Conservation (phyloP, 495 filamentous ascomycete genomes). For the Penicillium argentinense region DNA sequence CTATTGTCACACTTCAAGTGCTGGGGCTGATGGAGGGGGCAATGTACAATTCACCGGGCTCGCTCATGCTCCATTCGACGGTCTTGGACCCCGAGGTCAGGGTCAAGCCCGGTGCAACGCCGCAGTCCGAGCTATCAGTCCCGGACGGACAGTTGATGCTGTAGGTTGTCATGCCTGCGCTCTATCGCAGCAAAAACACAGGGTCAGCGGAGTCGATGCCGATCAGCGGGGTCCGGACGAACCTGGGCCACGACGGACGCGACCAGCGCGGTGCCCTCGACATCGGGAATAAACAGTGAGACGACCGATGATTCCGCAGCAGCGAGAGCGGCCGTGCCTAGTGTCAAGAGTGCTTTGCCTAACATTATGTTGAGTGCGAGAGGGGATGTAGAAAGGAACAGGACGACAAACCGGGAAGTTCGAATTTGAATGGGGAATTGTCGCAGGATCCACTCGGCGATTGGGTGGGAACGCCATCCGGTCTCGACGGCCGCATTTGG, state of each 20-base stretch:
- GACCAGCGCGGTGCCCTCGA: slow-evolving; percentile 34
- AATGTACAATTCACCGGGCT: slow-evolving; percentile 2
- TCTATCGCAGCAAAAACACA: slow-evolving; percentile 5
- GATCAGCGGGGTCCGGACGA: neutral
- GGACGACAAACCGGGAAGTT: neutral
- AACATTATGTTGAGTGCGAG: slow-evolving; percentile 1
- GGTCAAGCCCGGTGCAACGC: slow-evolving; percentile 31
- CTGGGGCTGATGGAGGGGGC: neutral
- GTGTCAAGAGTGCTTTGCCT: neutral
- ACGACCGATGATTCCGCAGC: slow-evolving; percentile 31
- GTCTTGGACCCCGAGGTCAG: slow-evolving; percentile 31
- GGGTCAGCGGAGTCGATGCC: slow-evolving; percentile 1
- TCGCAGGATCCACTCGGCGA: too few species aligned
- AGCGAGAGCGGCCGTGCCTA: slow-evolving; percentile 21
- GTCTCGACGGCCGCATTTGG: too few species aligned
- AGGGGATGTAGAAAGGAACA: neutral
- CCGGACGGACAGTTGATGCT: slow-evolving; percentile 39
- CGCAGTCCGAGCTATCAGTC: slow-evolving; percentile 31
- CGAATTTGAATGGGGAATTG: too few species aligned
- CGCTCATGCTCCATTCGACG: slow-evolving; percentile 17
- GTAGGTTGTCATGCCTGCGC: slow-evolving; percentile 40
- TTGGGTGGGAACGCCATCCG: too few species aligned
- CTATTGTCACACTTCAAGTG: neutral
- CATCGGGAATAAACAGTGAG: slow-evolving; percentile 34
- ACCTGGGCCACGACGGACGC: slow-evolving; percentile 42